A percentile compares a stretch with the other conserved stretches of the same genome.
These are phyloP conservation scores for Pelargonium nanum DNA, from an alignment of 345 rosid genomes.

Conservation along the genomic window DNA sequence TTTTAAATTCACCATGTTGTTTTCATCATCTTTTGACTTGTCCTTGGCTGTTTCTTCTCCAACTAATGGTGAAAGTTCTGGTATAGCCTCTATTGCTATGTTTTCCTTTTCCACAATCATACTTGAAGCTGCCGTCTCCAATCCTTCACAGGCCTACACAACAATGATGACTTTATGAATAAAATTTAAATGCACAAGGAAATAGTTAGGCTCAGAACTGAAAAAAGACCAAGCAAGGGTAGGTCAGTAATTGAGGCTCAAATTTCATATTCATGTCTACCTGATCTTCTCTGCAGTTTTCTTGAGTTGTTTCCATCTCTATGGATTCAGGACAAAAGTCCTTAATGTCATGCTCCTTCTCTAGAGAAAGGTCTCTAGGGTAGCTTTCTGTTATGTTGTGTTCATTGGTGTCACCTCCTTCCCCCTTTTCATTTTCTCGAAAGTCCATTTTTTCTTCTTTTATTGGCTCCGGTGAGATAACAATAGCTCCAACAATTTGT, in stretches of 20 bases:
- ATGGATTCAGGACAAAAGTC: neutral
- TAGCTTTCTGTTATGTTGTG: neutral
- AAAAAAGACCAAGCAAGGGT: neutral
- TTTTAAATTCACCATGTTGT: conserved; percentile 1
- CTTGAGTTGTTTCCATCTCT: neutral
- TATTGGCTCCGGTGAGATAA: neutral
- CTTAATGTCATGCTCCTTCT: neutral
- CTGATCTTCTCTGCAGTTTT: neutral
- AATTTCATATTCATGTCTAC: neutral
- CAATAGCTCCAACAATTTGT: neutral
- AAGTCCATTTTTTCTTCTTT: neutral
- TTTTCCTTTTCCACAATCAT: neutral
- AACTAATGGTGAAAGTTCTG: conserved; percentile 4
- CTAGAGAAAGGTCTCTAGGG: no score
- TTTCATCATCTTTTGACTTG: conserved; percentile 12
- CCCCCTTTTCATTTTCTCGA: neutral
- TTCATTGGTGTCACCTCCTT: neutral
- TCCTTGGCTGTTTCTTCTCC: conserved; percentile 4
- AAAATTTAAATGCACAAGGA: neutral
- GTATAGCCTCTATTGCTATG: neutral
- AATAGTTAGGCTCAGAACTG: neutral
- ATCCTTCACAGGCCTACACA: conserved; percentile 2
- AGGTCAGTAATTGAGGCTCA: neutral
- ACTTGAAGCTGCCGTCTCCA: conserved; percentile 1
- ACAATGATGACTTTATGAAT: neutral